A percentile compares a stretch with the other conserved stretches of the same genome.
Evolutionary conservation across 108 stramenopile genomes (phyloP).

Genomic region (Craspedostauros australis): DNA sequence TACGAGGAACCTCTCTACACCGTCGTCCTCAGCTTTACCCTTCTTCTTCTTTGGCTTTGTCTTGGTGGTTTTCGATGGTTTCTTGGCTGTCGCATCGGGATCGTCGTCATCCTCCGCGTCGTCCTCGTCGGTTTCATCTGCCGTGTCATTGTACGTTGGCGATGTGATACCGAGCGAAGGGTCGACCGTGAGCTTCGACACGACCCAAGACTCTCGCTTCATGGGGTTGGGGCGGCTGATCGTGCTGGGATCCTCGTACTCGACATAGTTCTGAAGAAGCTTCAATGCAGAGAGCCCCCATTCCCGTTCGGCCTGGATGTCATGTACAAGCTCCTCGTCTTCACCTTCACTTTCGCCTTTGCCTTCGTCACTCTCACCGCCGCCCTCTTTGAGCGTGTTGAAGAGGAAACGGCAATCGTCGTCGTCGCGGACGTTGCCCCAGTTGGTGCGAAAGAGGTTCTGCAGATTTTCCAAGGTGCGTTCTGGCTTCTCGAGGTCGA

Average conservation of each 20-base stretch:
- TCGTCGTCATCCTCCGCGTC: neutral
- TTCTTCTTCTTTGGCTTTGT: neutral
- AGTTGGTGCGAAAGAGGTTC: slow-evolving; percentile 67
- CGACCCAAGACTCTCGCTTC: slow-evolving; percentile 70
- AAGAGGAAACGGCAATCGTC: slow-evolving; percentile 54
- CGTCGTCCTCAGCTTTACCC: neutral
- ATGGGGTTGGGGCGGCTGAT: slow-evolving; percentile 55
- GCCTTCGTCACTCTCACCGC: neutral
- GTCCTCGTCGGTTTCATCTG: neutral
- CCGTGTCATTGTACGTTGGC: neutral
- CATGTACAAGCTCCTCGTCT: neutral
- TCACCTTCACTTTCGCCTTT: slow-evolving; percentile 12
- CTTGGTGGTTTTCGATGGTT: slow-evolving; percentile 22
- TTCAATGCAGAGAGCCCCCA: slow-evolving; percentile 72
- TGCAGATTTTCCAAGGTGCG: slow-evolving; percentile 64
- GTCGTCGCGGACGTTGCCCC: slow-evolving; percentile 39
- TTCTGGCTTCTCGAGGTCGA: slow-evolving; percentile 65
- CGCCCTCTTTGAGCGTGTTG: slow-evolving; percentile 6
- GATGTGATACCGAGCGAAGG: slow-evolving; percentile 22
- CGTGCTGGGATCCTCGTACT: slow-evolving; percentile 59
- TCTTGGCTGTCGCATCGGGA: neutral
- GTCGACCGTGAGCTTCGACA: slow-evolving; percentile 38
- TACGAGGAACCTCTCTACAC: slow-evolving; percentile 35
- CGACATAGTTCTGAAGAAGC: slow-evolving; percentile 68
- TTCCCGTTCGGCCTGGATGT: slow-evolving; percentile 48